A percentile compares a stretch with the other conserved stretches of the same genome.
Conservation (phyloP, 352 stramenopile genomes). For the Phytophthora multivora region DNA sequence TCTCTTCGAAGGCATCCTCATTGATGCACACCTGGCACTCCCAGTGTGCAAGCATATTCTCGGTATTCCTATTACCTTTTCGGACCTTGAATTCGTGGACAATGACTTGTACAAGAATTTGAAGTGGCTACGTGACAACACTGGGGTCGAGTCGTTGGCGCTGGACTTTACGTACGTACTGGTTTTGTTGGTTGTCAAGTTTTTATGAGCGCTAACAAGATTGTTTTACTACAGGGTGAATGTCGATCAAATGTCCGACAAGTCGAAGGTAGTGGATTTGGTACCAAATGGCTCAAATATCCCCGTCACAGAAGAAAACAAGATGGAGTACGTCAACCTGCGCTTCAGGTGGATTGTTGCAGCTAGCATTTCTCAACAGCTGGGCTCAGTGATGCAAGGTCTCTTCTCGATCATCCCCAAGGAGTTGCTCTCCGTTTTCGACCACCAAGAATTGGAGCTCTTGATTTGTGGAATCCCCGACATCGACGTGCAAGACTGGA, state of each 20-base stretch:
- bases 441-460: slow-evolving; percentile 97
- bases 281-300: slow-evolving; percentile 95
- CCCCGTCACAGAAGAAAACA: slow-evolving; percentile 96
- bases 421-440: slow-evolving; percentile 96
- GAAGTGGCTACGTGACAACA: slow-evolving; percentile 84
- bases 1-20: slow-evolving; percentile 88
- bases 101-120: slow-evolving; percentile 87
- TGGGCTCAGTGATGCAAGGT: slow-evolving; percentile 95
- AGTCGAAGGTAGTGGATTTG: slow-evolving; percentile 92
- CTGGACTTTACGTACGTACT: slow-evolving; percentile 81
- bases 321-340: slow-evolving; percentile 96
- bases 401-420: slow-evolving; percentile 97
- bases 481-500: slow-evolving; percentile 96
- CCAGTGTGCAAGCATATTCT: slow-evolving; percentile 92
- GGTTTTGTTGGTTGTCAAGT: neutral
- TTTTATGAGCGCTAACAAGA: slow-evolving; percentile 2
- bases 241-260: slow-evolving; percentile 73
- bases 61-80: slow-evolving; percentile 90
- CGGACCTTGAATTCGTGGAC: slow-evolving; percentile 91
- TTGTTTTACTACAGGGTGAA: slow-evolving; percentile 53
- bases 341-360: slow-evolving; percentile 87
- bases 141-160: slow-evolving; percentile 75
- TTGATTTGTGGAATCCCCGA: slow-evolving; percentile 98
- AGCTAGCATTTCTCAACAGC: slow-evolving; percentile 82
- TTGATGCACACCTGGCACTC: slow-evolving; percentile 83